phyloP scores from a whole-genome alignment of 2,329 filamentous ascomycete species.

The Tolypocladium capitatum region DNA sequence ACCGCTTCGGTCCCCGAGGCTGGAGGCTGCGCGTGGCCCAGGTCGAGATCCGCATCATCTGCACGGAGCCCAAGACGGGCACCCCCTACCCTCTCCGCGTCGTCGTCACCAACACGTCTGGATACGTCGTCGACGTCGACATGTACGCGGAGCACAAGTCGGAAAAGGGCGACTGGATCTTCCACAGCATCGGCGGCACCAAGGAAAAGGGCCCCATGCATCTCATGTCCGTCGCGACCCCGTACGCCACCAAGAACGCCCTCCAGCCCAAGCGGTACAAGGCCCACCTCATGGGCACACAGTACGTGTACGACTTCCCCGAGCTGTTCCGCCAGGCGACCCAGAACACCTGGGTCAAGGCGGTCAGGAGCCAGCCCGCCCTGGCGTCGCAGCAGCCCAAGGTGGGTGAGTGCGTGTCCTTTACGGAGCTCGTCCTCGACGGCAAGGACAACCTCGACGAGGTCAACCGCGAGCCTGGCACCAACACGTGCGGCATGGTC shows the following conservation, averaged over 20 bases:
- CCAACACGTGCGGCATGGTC: slow-evolving; percentile 96
- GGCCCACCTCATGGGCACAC: slow-evolving; percentile 96
- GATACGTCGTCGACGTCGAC: slow-evolving; percentile 95
- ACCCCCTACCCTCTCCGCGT: slow-evolving; percentile 85
- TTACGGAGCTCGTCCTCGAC: slow-evolving; percentile 87
- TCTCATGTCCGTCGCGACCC: slow-evolving; percentile 75
- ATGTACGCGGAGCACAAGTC: slow-evolving; percentile 96
- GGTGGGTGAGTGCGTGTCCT: slow-evolving; percentile 83
- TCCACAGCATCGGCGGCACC: slow-evolving; percentile 92
- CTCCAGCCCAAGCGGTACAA: slow-evolving; percentile 98
- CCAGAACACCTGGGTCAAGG: slow-evolving; percentile 82
- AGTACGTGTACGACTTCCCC: slow-evolving; percentile 99
- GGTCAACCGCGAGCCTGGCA: slow-evolving; percentile 87
- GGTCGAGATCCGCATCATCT: slow-evolving; percentile 96
- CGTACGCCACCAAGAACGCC: slow-evolving; percentile 97
- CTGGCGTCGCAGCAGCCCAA: slow-evolving; percentile 71
- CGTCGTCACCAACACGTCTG: slow-evolving; percentile 95
- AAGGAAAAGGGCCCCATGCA: slow-evolving; percentile 95
- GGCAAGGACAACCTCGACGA: slow-evolving; percentile 86
- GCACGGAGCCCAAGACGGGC: slow-evolving; percentile 77
- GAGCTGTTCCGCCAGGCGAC: slow-evolving; percentile 97
- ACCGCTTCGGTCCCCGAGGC: slow-evolving; percentile 85
- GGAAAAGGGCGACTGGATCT: slow-evolving; percentile 95
- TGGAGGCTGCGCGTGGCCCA: slow-evolving; percentile 95
- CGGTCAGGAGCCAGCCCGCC: slow-evolving; percentile 57